Conservation (phyloP, 495 filamentous ascomycete genomes). For the Penicillium psychrofluorescens region DNA sequence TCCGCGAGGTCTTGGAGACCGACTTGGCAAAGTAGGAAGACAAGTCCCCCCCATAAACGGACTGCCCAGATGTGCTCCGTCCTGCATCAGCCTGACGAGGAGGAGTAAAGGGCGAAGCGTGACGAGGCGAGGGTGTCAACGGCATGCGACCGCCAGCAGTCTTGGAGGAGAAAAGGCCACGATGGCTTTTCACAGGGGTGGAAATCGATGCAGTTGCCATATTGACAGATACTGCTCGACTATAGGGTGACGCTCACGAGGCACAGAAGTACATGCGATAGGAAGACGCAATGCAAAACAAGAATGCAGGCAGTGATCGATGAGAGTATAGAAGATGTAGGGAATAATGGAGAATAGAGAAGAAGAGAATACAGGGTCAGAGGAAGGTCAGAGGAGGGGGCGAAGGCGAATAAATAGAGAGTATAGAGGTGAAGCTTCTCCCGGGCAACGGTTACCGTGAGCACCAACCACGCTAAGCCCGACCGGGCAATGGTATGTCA, state of each 20-base stretch:
- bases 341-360: slow-evolving; percentile 10
- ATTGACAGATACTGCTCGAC: slow-evolving; percentile 16
- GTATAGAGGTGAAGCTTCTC: slow-evolving; percentile 24
- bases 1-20: slow-evolving; percentile 16
- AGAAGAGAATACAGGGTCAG: slow-evolving; percentile 12
- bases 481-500: too few species aligned
- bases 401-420: slow-evolving; percentile 33
- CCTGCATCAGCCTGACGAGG: slow-evolving; percentile 52
- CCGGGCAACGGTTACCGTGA: slow-evolving; percentile 39
- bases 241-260: background rate
- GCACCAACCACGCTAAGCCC: slow-evolving; percentile 19
- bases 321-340: slow-evolving; percentile 20
- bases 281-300: slow-evolving; percentile 8
- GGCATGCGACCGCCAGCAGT: slow-evolving; percentile 93
- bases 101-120: slow-evolving; percentile 74
- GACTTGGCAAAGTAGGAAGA: slow-evolving; percentile 66
- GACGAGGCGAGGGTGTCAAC: slow-evolving; percentile 78
- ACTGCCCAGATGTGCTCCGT: slow-evolving; percentile 46
- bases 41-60: slow-evolving; percentile 67
- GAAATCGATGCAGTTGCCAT: slow-evolving; percentile 89
- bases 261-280: too few species aligned
- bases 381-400: slow-evolving; percentile 6
- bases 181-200: slow-evolving; percentile 89
- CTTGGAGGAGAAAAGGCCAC: slow-evolving; percentile 83
- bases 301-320: slow-evolving; percentile 13